These are phyloP conservation scores for Botrytis medusae DNA, from an alignment of 2,329 filamentous ascomycete species.

Conservation along the genomic window DNA sequence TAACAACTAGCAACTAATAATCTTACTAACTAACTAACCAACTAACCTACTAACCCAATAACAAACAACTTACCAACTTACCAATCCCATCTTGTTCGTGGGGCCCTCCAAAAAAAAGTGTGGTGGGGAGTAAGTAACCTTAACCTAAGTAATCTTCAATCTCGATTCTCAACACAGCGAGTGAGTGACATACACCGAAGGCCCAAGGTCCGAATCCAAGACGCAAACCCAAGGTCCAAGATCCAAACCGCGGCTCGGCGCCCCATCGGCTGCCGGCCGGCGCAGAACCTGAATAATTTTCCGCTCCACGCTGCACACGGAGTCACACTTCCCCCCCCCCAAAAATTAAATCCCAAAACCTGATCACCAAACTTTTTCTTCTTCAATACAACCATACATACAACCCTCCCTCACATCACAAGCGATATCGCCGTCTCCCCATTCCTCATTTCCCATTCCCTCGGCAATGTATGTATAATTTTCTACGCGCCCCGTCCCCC, in stretches of 20 bases:
- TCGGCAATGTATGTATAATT: too few relatives aligned
- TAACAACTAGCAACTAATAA: too few relatives aligned
- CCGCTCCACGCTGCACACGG: neutral
- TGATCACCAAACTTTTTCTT: neutral
- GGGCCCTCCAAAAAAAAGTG: neutral
- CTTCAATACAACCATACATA: neutral
- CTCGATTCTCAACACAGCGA: neutral
- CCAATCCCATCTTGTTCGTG: neutral
- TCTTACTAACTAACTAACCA: neutral
- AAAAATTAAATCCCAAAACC: neutral
- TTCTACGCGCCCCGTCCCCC: too few relatives aligned
- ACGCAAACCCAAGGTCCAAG: neutral
- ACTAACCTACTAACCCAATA: neutral
- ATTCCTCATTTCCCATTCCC: too few relatives aligned
- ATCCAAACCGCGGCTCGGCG: neutral
- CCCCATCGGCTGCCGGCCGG: neutral
- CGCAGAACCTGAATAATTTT: neutral
- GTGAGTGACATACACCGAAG: neutral
- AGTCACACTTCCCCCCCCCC: too few relatives aligned
- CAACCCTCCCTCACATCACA: too few relatives aligned
- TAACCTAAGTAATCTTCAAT: neutral
- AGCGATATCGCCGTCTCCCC: neutral
- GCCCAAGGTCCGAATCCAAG: neutral
- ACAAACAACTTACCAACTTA: too few relatives aligned
- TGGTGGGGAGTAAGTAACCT: neutral